Base-by-base conservation (phyloP, 2,329 filamentous ascomycete genomes). In the Hypocreales sp. region DNA sequence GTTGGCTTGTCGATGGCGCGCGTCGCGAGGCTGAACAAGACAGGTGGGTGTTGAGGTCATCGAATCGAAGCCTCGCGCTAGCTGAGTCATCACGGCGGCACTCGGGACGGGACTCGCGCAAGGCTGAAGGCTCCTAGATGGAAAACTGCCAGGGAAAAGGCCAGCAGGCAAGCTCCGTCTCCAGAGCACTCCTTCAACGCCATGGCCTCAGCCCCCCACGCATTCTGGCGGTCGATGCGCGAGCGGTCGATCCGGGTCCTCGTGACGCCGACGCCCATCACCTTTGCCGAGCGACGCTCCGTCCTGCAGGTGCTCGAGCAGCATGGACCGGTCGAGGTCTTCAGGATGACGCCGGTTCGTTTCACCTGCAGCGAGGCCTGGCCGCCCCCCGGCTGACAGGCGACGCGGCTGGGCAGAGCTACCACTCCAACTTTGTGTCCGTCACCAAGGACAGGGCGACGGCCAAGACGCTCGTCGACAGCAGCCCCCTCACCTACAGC, bases 201-300 rank as follows among this genome's bases (percentile, higher is more conserved):
- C 19, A 35, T 39, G 37, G 22, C 36, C 5, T n/a, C n/a, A n/a
- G n/a, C n/a, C n/a, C 26, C 32, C 11, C 32, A 26, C 20, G 31
- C 28, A 8, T 31, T 28, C 20, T 22, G 31, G 15, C 29, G 34
- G 20, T 23, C 37, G 7, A 29, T 42, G 24, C 15, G 35, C 50
- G 48, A 22, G 41, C 58, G 36, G 33, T 55, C 49, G 55, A 53
- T 72, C 18, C 61, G 61, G 32, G 39, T 72, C 34, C 56, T 54
- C 20, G 66, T 70, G 13, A 44, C 48, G n/a, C 68, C 67, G 10
- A 40, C 56, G 9, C 67, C 68, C 8, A 39, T 49, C n/a, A 62
- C 36, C 25, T 60, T 72, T 36, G 53, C 56, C 17, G 65, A 72
- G 46, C 61, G 67, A 6, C 62, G 66, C 15, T 64, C 65, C 7